Evolutionary conservation across 176 grass and related monocot genomes (phyloP).

Genomic region (Calamus simplicifolius): DNA sequence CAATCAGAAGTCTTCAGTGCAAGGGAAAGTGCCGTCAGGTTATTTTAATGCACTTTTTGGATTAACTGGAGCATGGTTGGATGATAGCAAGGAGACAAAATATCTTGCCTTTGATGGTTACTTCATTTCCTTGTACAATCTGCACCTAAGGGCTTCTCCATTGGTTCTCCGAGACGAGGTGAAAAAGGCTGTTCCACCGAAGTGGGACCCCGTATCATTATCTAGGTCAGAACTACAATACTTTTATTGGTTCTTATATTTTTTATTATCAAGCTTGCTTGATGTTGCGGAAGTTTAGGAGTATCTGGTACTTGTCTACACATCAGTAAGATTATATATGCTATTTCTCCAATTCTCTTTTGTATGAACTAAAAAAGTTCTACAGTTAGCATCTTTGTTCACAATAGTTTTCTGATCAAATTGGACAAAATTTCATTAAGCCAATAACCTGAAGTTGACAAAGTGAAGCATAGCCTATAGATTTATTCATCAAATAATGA

Average conservation of each 20-base stretch:
- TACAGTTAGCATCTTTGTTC: too few species aligned
- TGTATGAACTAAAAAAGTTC: too few species aligned
- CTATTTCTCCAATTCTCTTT: too few species aligned
- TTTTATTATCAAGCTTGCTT: not conserved
- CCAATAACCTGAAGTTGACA: too few species aligned
- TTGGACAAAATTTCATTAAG: too few species aligned
- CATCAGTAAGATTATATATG: too few species aligned
- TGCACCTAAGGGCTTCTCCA: conserved; percentile 84
- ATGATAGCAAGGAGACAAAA: conserved; percentile 69
- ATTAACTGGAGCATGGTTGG: conserved; percentile 82
- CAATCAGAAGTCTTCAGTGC: conserved; percentile 84
- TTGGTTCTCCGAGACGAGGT: conserved; percentile 81
- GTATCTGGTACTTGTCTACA: too few species aligned
- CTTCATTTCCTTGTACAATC: conserved; percentile 89
- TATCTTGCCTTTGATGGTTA: conserved; percentile 82
- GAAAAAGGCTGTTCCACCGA: conserved; percentile 79
- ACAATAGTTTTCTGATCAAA: too few species aligned
- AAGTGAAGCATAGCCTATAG: too few species aligned
- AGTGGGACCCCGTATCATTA: conserved; percentile 83
- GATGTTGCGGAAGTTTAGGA: not conserved
- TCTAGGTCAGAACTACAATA: conserved; percentile 32
- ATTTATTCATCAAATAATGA: too few species aligned
- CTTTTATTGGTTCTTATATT: too few species aligned
- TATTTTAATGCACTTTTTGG: conserved; percentile 88
- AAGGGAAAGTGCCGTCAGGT: conserved; percentile 89